Evolutionary conservation across 306 rosid genomes (phyloP), one percentile per base, ranked within the genome.

Genomic region (Mucuna pruriens): DNA sequence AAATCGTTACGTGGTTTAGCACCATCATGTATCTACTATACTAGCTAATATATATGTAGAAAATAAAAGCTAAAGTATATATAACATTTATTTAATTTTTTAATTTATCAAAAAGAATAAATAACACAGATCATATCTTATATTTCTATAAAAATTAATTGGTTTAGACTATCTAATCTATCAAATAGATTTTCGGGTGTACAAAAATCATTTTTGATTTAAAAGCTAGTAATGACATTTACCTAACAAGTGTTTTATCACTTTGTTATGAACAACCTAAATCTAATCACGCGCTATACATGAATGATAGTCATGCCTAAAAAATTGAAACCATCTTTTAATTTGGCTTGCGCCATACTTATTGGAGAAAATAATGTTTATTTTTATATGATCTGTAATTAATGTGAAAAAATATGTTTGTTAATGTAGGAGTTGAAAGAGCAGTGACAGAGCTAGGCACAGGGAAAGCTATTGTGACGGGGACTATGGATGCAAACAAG

Each of bases 401-500:
- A 54, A 81, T 76, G 67, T 79, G 78, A 54, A 51, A 51, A 42
- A 15, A 16, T 77, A 58, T 70, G 60, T 78, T 63, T 12, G 70
- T 79, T 22, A 45, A 64, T 69, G 63, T 75, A 92, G 98, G 97
- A 70, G 97, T 94, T 12, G 94, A 94, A 86, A 86, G 76, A 36
- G 92, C 89, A 19, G 84, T 22, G 70, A 83, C 97, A 49, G 97
- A 92, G 57, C 58, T 86, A 5, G 80, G 83, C 48, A 87, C 89
- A 23, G 97, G 95, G 77, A 94, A 91, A 85, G 97, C 91, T 66
- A 79, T 52, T 6, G 97, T 92, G 79, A 92, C 86, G 1, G 97
- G 97, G 12, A 94, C 97, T 5, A 94, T 94, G 97, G 94, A 94
- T 73, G 90, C 84, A 45, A 75, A 90, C 64, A 91, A 89, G 81